Conservation (phyloP, 495 filamentous ascomycete genomes). For the Parmelia sp. region DNA sequence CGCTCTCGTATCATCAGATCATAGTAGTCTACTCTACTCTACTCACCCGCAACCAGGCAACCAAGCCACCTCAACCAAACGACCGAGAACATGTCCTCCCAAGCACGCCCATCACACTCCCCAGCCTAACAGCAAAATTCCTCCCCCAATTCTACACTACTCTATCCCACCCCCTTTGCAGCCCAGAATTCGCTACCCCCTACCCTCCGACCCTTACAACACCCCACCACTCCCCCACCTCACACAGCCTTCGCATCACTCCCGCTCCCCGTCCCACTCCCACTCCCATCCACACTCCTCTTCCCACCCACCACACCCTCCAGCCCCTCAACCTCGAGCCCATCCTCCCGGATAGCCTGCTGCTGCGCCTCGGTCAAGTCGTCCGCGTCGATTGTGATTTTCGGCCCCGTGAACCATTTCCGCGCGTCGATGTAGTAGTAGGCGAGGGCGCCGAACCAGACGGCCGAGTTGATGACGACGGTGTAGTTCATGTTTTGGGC, state of each 20-base stretch:
- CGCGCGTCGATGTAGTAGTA: constrained; percentile 61
- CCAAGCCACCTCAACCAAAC: too few species aligned
- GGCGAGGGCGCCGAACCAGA: constrained; percentile 54
- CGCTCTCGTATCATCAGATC: too few species aligned
- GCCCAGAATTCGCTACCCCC: too few species aligned
- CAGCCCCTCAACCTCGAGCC: constrained; percentile 16
- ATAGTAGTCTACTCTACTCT: too few species aligned
- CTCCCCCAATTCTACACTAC: too few species aligned
- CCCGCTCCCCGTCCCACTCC: not conserved
- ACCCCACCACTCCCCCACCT: too few species aligned
- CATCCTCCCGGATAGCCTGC: constrained; percentile 21
- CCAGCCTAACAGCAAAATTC: too few species aligned
- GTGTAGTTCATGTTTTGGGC: constrained; percentile 60
- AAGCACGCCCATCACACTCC: too few species aligned
- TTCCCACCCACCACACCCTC: constrained; percentile 4
- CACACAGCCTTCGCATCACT: not conserved
- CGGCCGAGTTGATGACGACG: constrained; percentile 56
- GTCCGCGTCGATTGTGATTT: constrained; percentile 54
- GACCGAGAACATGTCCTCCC: too few species aligned
- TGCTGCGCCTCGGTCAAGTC: constrained; percentile 27
- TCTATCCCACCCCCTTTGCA: too few species aligned
- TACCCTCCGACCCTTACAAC: too few species aligned
- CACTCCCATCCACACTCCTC: not conserved
- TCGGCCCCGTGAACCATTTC: constrained; percentile 70
- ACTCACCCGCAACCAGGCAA: too few species aligned